Conservation (phyloP, 139 green algal species). For the Monoraphidium neglectum region DNA sequence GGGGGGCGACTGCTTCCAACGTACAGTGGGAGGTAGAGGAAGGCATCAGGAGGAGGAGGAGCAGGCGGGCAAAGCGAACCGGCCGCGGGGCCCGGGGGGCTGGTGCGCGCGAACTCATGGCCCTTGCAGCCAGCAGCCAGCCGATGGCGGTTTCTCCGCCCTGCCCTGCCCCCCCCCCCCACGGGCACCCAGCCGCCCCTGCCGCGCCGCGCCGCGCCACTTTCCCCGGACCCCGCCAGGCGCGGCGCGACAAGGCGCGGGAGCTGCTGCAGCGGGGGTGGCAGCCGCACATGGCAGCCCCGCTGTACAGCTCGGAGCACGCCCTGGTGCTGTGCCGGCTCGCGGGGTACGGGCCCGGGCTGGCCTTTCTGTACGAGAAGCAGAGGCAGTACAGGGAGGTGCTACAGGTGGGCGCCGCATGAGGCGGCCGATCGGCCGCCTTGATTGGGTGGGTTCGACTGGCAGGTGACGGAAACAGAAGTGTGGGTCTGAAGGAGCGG, state of each 20-base stretch:
- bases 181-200: too few relatives aligned
- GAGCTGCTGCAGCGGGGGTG: slow-evolving; percentile 85
- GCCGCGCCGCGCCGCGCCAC: too few relatives aligned
- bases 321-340: slow-evolving; percentile 91
- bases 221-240: slow-evolving; percentile 10
- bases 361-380: slow-evolving; percentile 91
- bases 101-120: background rate
- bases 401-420: slow-evolving; percentile 56
- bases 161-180: too few relatives aligned
- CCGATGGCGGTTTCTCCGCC: too few relatives aligned
- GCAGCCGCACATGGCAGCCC: slow-evolving; percentile 59
- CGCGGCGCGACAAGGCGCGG: slow-evolving; percentile 66
- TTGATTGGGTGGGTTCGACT: too few relatives aligned
- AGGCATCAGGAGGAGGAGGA: slow-evolving; percentile 7
- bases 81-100: slow-evolving; percentile 11
- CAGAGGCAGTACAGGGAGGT: slow-evolving; percentile 82
- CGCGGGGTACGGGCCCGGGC: slow-evolving; percentile 61
- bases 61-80: background rate
- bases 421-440: too few relatives aligned
- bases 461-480: too few relatives aligned
- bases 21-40: too few relatives aligned
- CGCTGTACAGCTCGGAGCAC: slow-evolving; percentile 85
- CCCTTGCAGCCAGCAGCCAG: too few relatives aligned
- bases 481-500: too few relatives aligned
- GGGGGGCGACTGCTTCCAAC: too few relatives aligned